Evolutionary conservation across 768 basidiomycete genomes (phyloP).

Genomic region (Candolleomyces aberdarensis): DNA sequence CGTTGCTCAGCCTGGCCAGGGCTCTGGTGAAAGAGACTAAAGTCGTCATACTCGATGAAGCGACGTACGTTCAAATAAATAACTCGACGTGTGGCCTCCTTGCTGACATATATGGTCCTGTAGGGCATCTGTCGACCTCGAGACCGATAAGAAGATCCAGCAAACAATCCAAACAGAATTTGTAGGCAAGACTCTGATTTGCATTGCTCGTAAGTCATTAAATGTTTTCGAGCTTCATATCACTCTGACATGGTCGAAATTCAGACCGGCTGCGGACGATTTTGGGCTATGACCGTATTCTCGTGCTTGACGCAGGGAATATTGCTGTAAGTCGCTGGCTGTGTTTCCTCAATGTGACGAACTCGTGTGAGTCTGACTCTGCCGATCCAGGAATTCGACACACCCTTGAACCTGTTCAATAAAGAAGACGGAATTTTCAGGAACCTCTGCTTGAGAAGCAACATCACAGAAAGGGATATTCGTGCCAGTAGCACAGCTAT

Average conservation of each 20-base stretch:
- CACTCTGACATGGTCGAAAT: background rate
- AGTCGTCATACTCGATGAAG: conserved; percentile 80
- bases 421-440: conserved; percentile 51
- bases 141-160: conserved; percentile 82
- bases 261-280: conserved; percentile 74
- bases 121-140: conserved; percentile 68
- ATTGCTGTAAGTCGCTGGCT: conserved; percentile 38
- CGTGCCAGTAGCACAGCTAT: background rate
- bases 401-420: conserved; percentile 50
- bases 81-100: background rate
- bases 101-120: conserved; percentile 4
- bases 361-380: background rate
- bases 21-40: conserved; percentile 75
- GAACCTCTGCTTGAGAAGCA: conserved; percentile 47
- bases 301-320: conserved; percentile 63
- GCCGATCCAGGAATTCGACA: conserved; percentile 49
- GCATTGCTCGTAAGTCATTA: conserved; percentile 66
- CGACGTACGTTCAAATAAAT: conserved; percentile 36
- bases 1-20: conserved; percentile 72
- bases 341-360: background rate
- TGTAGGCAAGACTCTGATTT: conserved; percentile 67
- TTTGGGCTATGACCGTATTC: conserved; percentile 67
- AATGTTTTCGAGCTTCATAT: background rate
- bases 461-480: conserved; percentile 20
- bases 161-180: conserved; percentile 75